A percentile compares a stretch with the other conserved stretches of the same genome.
These are phyloP conservation scores for Nemania sp. DNA, from an alignment of 2,329 filamentous ascomycete genomes.

Conservation along the genomic window DNA sequence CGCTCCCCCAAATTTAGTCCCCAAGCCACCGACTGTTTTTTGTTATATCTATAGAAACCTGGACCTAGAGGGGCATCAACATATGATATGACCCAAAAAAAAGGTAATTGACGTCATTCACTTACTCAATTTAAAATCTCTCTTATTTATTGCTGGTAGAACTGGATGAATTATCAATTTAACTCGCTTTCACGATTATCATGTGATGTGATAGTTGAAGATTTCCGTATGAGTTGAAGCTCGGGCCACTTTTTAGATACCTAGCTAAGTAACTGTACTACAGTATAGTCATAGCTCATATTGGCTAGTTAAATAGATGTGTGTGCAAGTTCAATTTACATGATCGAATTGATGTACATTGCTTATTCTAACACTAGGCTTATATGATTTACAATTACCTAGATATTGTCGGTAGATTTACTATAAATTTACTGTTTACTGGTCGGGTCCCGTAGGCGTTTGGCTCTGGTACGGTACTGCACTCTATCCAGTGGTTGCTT, in stretches of 20 bases:
- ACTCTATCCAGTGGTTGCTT: conserved; percentile 51
- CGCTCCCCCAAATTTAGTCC: neutral
- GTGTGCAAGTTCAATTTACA: conserved; percentile 16
- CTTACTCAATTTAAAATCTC: conserved; percentile 12
- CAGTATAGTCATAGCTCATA: neutral
- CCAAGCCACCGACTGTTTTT: no score
- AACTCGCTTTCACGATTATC: neutral
- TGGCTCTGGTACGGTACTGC: no score
- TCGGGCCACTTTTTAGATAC: conserved; percentile 40
- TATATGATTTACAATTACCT: conserved; percentile 39
- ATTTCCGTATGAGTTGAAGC: conserved; percentile 40
- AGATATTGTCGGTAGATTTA: no score
- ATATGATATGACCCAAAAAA: neutral
- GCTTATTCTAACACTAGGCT: conserved; percentile 39
- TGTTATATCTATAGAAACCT: neutral
- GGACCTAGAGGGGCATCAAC: neutral
- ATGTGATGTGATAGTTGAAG: conserved; percentile 30
- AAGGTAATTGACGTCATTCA: neutral
- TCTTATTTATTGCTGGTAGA: neutral
- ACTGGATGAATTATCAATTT: neutral
- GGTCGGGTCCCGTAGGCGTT: no score
- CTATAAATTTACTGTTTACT: no score
- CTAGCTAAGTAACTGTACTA: neutral
- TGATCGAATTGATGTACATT: conserved; percentile 37
- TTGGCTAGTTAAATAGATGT: neutral